Conservation (phyloP, 495 filamentous ascomycete genomes). For the Amphirosellinia nigrospora region DNA sequence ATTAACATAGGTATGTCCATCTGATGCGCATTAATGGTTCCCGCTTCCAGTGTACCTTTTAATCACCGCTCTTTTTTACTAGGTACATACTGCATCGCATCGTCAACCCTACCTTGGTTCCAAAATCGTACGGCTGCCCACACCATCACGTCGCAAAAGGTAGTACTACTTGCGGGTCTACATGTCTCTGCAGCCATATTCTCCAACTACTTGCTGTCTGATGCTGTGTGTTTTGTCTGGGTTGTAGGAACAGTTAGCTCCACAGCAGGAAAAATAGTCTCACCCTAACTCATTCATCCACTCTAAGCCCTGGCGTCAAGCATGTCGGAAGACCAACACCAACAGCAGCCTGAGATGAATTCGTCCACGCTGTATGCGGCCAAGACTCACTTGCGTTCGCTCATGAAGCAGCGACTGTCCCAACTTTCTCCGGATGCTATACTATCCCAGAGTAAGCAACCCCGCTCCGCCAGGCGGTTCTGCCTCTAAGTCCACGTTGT, state of each 20-base stretch:
- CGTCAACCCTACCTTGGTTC: not conserved
- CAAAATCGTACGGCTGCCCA: not conserved
- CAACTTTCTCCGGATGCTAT: conserved; percentile 63
- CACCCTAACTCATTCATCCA: not conserved
- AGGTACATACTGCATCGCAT: not conserved
- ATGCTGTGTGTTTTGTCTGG: not conserved
- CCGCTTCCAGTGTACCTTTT: not conserved
- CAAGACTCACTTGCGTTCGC: conserved; percentile 75
- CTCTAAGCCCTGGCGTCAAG: not conserved
- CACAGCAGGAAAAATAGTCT: not conserved
- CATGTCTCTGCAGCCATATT: conserved; percentile 5
- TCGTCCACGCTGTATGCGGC: conserved; percentile 60
- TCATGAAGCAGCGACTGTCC: conserved; percentile 69
- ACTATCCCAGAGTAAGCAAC: conserved; percentile 67
- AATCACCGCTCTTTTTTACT: not conserved
- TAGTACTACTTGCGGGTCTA: not conserved
- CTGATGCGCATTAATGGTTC: not conserved
- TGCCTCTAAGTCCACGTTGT: conserved; percentile 19
- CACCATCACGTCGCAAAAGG: not conserved
- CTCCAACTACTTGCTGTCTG: not conserved
- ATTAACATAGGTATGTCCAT: not conserved
- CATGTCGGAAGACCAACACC: conserved; percentile 25
- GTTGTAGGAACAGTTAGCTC: not conserved
- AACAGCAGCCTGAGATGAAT: conserved; percentile 38
- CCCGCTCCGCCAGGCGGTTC: conserved; percentile 23